Conservation (phyloP, 2,329 filamentous ascomycete species). For the Rutstroemia sp. region DNA sequence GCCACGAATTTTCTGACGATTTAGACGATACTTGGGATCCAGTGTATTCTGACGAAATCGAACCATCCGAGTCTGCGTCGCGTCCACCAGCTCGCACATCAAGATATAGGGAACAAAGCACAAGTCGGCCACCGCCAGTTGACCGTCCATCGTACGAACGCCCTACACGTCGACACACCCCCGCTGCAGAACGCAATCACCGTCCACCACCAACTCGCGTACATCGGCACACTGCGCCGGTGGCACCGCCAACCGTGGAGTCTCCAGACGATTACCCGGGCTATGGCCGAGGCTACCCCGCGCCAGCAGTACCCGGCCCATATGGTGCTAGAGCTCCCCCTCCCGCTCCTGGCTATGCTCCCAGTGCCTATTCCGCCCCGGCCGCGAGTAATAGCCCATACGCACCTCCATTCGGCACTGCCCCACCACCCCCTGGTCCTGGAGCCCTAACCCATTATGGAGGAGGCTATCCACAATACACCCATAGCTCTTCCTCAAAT, state of each 20-base stretch:
- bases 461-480: conserved; percentile 17
- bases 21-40: conserved; percentile 28
- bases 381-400: conserved; percentile 14
- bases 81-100: conserved; percentile 21
- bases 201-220: conserved; percentile 33
- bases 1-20: conserved; percentile 34
- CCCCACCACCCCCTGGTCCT: conserved; percentile 8
- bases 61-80: conserved; percentile 54
- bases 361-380: conserved; percentile 23
- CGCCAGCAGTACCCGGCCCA: conserved; percentile 24
- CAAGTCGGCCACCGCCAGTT: conserved; percentile 32
- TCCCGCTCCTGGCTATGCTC: conserved; percentile 23
- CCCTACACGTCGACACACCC: conserved; percentile 31
- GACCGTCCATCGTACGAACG: conserved; percentile 23
- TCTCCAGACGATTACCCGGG: conserved; percentile 53
- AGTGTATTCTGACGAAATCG: conserved; percentile 42
- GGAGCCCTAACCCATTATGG: conserved; percentile 28
- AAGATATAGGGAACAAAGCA: conserved; percentile 23
- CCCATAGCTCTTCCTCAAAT: conserved; percentile 15
- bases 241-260: conserved; percentile 55
- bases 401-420: conserved; percentile 25
- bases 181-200: conserved; percentile 28
- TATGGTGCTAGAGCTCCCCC: conserved; percentile 20
- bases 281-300: conserved; percentile 35
- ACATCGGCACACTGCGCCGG: conserved; percentile 38